phyloP scores from a whole-genome alignment of 306 rosid genomes.

The Castanopsis chinensis region DNA sequence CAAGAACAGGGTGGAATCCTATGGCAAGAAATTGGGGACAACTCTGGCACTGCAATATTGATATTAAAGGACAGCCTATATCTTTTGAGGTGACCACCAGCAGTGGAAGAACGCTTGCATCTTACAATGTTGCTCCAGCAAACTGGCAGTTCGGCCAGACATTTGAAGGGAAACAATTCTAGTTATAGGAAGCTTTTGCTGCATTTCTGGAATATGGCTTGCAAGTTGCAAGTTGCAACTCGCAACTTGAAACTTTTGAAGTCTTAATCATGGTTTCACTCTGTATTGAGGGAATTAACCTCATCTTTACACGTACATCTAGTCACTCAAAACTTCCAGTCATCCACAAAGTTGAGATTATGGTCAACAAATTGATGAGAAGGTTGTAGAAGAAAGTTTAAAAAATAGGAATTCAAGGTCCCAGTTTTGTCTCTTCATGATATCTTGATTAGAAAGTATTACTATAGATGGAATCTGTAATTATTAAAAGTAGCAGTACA shows the following conservation, averaged over 20 bases:
- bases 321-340: conserved; percentile 1
- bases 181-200: conserved; percentile 21
- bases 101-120: conserved; percentile 67
- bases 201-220: conserved; percentile 21
- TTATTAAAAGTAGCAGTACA: conserved; percentile 12
- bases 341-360: conserved; percentile 10
- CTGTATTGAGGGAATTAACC: conserved; percentile 18
- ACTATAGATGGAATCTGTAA: conserved; percentile 28
- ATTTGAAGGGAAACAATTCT: conserved; percentile 85
- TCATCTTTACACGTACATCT: conserved; percentile 29
- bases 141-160: conserved; percentile 86
- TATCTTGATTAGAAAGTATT: conserved; percentile 17
- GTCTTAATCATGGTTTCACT: conserved; percentile 23
- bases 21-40: conserved; percentile 96
- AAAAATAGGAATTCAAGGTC: conserved; percentile 22
- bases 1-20: conserved; percentile 94
- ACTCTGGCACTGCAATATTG: conserved; percentile 78
- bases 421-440: conserved; percentile 26
- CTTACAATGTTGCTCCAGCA: conserved; percentile 79
- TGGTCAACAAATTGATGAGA: conserved; percentile 22
- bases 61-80: conserved; percentile 79
- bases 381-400: conserved; percentile 25
- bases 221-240: conserved; percentile 12
- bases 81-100: conserved; percentile 85
- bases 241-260: conserved; percentile 21